Percentiles rank a stretch among this genome's conserved stretches.
phyloP scores from a whole-genome alignment of 371 early-diverging fungal genomes.

The Rhizopus stolonifer region DNA sequence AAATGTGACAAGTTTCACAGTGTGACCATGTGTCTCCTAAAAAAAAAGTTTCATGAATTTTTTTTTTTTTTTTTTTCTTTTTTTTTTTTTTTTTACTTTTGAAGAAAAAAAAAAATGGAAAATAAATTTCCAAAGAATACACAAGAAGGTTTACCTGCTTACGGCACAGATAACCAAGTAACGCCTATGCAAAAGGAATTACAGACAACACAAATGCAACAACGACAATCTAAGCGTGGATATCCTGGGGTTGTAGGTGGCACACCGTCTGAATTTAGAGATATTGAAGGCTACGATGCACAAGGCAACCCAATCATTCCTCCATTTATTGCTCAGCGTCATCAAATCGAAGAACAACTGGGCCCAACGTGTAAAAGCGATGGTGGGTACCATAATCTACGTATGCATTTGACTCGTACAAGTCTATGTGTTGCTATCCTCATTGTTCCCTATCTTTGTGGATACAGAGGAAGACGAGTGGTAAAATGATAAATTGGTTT shows the following conservation, averaged over 20 bases:
- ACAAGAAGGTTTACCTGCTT: conserved; percentile 6
- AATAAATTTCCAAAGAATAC: conserved; percentile 13
- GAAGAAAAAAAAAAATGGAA: conserved; percentile 3
- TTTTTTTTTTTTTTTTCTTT: background rate
- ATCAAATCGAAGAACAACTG: conserved; percentile 37
- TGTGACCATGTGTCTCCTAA: too few relatives aligned
- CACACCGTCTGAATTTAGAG: conserved; percentile 27
- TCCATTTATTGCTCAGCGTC: conserved; percentile 36
- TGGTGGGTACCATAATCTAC: conserved; percentile 40
- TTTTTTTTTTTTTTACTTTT: conserved; percentile 8
- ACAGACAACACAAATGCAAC: background rate
- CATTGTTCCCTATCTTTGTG: conserved; percentile 46
- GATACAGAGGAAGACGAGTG: conserved; percentile 39
- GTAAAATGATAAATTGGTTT: conserved; percentile 17
- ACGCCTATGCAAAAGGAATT: conserved; percentile 21
- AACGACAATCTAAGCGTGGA: conserved; percentile 8
- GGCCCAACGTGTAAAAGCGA: conserved; percentile 31
- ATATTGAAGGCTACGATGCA: conserved; percentile 36
- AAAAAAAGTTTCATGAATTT: background rate
- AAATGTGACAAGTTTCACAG: too few relatives aligned
- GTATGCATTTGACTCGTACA: conserved; percentile 41
- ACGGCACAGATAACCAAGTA: conserved; percentile 1
- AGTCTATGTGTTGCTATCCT: conserved; percentile 37
- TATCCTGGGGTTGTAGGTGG: conserved; percentile 41
- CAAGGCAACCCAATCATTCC: conserved; percentile 41